Conservation (phyloP, 1,284 basidiomycete species). For the Pseudozyma thailandica region DNA sequence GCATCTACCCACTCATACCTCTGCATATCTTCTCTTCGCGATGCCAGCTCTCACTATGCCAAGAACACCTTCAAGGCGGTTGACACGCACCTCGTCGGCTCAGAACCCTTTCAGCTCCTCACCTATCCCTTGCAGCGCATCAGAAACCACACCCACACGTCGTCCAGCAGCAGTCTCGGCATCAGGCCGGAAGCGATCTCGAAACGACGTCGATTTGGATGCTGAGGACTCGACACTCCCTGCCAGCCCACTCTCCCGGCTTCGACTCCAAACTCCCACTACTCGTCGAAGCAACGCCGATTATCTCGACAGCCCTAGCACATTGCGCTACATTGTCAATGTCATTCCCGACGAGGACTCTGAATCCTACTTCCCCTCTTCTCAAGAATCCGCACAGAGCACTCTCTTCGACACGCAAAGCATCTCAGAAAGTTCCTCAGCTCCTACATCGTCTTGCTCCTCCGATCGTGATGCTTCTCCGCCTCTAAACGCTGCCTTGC, state of each 20-base stretch:
- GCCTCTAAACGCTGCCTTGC: constrained; percentile 12
- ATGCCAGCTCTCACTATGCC: constrained; percentile 36
- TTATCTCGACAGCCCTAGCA: constrained; percentile 31
- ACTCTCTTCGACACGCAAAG: constrained; percentile 47
- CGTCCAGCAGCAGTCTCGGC: constrained; percentile 20
- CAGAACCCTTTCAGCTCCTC: constrained; percentile 20
- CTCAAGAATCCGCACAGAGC: constrained; percentile 47
- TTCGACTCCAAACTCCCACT: constrained; percentile 26
- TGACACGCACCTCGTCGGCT: constrained; percentile 27
- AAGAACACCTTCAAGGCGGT: constrained; percentile 31
- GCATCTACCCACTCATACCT: neutral
- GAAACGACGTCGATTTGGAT: constrained; percentile 32
- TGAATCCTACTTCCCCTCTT: constrained; percentile 49
- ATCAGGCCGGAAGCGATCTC: constrained; percentile 33
- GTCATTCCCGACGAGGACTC: constrained; percentile 34
- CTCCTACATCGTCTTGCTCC: constrained; percentile 29
- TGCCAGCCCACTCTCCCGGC: constrained; percentile 29
- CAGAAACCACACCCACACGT: constrained; percentile 22
- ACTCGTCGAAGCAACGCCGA: constrained; percentile 4
- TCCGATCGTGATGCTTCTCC: constrained; percentile 39
- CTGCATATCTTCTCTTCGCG: neutral
- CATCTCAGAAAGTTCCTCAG: constrained; percentile 35
- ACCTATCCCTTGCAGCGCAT: constrained; percentile 7
- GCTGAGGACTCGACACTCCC: constrained; percentile 12
- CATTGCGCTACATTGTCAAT: constrained; percentile 19